Percentiles rank a stretch among this genome's conserved stretches.
Evolutionary conservation across 164 flowering plant species (phyloP).

Genomic region (Vitis cinerea): DNA sequence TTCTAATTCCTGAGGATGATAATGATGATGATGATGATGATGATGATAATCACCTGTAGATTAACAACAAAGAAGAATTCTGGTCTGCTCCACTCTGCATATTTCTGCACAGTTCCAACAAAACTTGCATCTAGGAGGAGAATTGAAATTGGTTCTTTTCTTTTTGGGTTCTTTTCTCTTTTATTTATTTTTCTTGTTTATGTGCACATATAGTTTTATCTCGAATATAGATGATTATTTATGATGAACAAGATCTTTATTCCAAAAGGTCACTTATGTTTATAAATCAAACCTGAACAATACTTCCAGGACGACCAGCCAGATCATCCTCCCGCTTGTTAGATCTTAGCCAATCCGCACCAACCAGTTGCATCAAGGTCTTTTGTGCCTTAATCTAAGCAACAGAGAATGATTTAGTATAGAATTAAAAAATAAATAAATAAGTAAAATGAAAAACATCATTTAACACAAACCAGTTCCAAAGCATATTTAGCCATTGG

Average conservation of each 20-base stretch:
- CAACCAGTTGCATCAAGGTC: slow-evolving; percentile 84
- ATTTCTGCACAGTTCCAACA: slow-evolving; percentile 48
- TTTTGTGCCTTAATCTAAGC: slow-evolving; percentile 64
- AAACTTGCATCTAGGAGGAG: neutral
- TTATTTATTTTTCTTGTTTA: neutral
- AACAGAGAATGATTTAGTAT: neutral
- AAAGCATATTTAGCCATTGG: too few relatives aligned
- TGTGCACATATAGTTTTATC: neutral
- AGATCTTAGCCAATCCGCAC: slow-evolving; percentile 86
- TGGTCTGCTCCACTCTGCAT: slow-evolving; percentile 70
- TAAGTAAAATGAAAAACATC: neutral
- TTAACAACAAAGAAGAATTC: slow-evolving; percentile 89
- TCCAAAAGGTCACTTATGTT: neutral
- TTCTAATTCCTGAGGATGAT: slow-evolving; percentile 8
- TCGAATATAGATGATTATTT: neutral
- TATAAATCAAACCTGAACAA: slow-evolving; percentile 67
- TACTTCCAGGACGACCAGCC: slow-evolving; percentile 68
- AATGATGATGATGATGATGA: neutral
- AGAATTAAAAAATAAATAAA: neutral
- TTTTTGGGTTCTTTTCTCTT: too few relatives aligned
- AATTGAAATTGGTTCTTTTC: too few relatives aligned
- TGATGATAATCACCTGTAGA: slow-evolving; percentile 58
- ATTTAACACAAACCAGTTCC: neutral
- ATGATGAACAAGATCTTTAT: neutral
- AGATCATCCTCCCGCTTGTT: slow-evolving; percentile 83